These are phyloP conservation scores for Secale cereale DNA, from an alignment of 176 grass and related monocot genomes.

Conservation along the genomic window DNA sequence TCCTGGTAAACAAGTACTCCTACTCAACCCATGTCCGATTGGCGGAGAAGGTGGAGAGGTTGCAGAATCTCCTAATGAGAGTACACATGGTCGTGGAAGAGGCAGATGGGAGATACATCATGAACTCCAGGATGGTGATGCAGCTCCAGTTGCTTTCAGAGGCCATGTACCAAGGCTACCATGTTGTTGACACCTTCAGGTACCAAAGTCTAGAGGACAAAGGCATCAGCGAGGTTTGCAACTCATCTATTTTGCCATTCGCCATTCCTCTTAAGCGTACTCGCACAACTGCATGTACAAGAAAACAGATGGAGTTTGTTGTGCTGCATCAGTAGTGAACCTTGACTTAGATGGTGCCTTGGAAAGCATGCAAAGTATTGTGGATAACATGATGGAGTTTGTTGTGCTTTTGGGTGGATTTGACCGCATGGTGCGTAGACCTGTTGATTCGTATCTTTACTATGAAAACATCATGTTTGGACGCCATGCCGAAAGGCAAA, in stretches of 20 bases:
- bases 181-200: constrained; percentile 1
- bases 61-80: constrained; percentile 1
- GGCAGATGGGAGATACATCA: constrained; percentile 7
- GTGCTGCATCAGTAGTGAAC: neutral
- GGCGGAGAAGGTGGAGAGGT: neutral
- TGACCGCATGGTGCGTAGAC: neutral
- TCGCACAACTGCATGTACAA: neutral
- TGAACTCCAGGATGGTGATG: constrained; percentile 7
- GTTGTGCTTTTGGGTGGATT: neutral
- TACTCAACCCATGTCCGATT: neutral
- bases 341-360: neutral
- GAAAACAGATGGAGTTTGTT: too few species aligned
- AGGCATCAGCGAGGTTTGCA: neutral
- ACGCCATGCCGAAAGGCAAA: too few species aligned
- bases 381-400: neutral
- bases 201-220: neutral
- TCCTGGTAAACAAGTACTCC: neutral
- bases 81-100: neutral
- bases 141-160: neutral
- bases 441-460: neutral
- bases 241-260: neutral
- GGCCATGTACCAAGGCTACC: neutral
- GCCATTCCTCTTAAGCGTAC: neutral
- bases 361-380: neutral
- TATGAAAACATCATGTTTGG: too few species aligned